Evolutionary conservation across 2,329 filamentous ascomycete genomes (phyloP), one percentile per base, ranked within the genome.

Genomic region (Teratosphaeria pseudoeucalypti): DNA sequence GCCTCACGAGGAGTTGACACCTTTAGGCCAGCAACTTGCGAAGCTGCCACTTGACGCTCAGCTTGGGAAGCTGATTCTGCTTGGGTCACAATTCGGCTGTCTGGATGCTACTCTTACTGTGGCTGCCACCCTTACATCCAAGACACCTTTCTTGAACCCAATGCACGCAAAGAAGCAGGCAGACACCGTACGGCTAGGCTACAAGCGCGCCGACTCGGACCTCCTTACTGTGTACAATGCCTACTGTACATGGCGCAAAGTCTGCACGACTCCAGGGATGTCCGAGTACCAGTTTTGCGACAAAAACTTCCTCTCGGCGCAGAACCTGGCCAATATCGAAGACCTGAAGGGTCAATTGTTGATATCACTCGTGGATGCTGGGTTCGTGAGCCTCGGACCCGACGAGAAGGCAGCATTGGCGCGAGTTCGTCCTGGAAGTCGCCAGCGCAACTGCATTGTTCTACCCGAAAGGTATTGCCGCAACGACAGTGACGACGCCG

Each of bases 301-400:
- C 67, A 96, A 95, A 77, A 96, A 96, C 74, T 96, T 92, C 70
- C 82, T 99, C 57, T 92, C 87, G 62, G 82, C 87, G n/a, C 91
- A 95, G 71, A 94, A 90, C 3, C 81, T 99, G 3, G 81, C 85
- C 54, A 95, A 94, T 63, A 96, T 99, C 64, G 94, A 99, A 72
- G 94, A 99, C 67, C 81, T 97, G 57, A 99, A 97, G 74, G 88
- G 89, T 6, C 94, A 99, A 69, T 83, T 99, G 0, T 79, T 96
- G 1, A 86, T 89, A 1, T 88, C 90, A 0, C 81, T 99, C 0
- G 88, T 87, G 6, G 94, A 97, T 67, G 89, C 91, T 0, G 90
- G 90, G 0, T 88, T 96, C 64, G 76, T 97, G 6, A 83, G 82
- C 11, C 79, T 96, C 1, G 88, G 88, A 0, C 79, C 85, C 0